Evolutionary conservation across 169 alveolate genomes (phyloP).

Genomic region (Condylostoma magnum): DNA sequence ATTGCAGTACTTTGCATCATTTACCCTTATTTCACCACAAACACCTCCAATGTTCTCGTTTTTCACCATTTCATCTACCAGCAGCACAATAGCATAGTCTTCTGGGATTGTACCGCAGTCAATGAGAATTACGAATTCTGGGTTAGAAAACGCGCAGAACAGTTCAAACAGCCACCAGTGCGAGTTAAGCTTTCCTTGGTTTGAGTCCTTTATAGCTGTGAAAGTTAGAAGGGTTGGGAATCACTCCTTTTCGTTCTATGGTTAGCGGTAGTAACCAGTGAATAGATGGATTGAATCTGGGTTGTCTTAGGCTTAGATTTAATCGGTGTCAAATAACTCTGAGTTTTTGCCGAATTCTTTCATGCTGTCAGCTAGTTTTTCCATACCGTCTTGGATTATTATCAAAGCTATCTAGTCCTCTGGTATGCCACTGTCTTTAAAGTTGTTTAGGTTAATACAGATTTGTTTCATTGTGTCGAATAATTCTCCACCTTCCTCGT

Average conservation of each 20-base stretch:
- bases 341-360: background rate
- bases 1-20: background rate
- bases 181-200: constrained; percentile 27
- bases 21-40: constrained; percentile 20
- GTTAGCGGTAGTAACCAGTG: background rate
- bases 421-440: background rate
- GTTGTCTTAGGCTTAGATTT: background rate
- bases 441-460: background rate
- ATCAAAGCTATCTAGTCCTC: constrained; percentile 3
- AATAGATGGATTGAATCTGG: background rate
- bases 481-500: background rate
- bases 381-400: constrained; percentile 28
- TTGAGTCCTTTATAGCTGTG: background rate
- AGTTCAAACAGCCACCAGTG: constrained; percentile 54
- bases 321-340: background rate
- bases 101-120: constrained; percentile 44
- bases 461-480: background rate
- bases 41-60: background rate
- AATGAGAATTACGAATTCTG: constrained; percentile 36
- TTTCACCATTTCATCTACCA: constrained; percentile 32
- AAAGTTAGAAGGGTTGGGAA: background rate
- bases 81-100: constrained; percentile 22
- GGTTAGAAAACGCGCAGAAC: constrained; percentile 30
- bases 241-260: background rate
- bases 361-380: constrained; percentile 7